Base-by-base conservation (phyloP, 495 filamentous ascomycete genomes). In the Penicillium subrubescens region DNA sequence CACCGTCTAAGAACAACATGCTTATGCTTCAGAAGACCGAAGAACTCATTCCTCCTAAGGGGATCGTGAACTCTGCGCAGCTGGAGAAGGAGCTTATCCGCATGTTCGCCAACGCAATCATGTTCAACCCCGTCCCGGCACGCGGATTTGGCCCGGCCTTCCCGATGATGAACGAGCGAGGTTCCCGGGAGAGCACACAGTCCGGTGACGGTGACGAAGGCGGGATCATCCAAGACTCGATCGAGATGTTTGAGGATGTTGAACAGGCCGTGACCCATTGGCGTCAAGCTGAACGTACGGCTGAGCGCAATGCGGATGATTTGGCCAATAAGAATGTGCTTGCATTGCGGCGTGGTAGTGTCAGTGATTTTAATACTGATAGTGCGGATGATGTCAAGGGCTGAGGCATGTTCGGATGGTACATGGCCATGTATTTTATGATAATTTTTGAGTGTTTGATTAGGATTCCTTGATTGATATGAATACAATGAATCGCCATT, bases 101-200 rank as follows among this genome's bases (percentile, higher is more conserved):
- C 68, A 97, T 98, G 90, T 97, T 97, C 71, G 90, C 92, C 56
- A 99, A 99, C 70, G 94, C 94, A 15, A 88, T 97, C 71, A 97
- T 98, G 95, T 99, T 93, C 83, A 99, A 98, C 66, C 87, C 90
- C 0, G 87, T 92, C 62, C 85, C 89, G 0, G 77, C 84, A 43
- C 88, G 90, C 41, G 89, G 90, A 0, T 86, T 91, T 41, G 89
- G 90, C 0, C 85, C 82, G 3, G 79, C 80, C 3, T 90, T 90
- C 66, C 75, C 84, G 7, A 78, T 82, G 77, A 71, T 66, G 46
- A 70, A 66, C 43, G 64, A 75, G 48, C 63, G 70, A 37, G 67
- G 79, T 70, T 82, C 73, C 48, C 82, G 73, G 23, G 73, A 70
- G 70, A 83, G 63, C 73, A 83, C 57, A 68, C 82, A 66, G 77